Evolutionary conservation across 2,329 filamentous ascomycete species (phyloP).

Genomic region (Pseudocercospora cruenta): DNA sequence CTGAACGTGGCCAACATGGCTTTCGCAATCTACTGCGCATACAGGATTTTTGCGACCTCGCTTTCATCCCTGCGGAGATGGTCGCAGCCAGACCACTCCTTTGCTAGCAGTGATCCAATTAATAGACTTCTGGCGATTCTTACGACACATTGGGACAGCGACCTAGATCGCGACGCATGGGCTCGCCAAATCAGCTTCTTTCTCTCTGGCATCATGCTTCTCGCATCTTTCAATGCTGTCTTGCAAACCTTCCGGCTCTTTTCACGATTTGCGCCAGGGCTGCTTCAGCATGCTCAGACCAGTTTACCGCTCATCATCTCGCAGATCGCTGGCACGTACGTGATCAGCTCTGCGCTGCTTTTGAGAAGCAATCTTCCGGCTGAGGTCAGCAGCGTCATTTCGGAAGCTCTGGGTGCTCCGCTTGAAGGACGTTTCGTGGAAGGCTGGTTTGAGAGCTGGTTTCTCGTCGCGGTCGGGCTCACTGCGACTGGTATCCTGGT

Average conservation of each 20-base stretch:
- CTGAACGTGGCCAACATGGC: slow-evolving; percentile 65
- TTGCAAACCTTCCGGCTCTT: slow-evolving; percentile 86
- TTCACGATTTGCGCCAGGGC: slow-evolving; percentile 69
- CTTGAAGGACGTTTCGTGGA: slow-evolving; percentile 74
- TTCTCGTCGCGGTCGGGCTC: slow-evolving; percentile 67
- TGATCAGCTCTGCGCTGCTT: slow-evolving; percentile 77
- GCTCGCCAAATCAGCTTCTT: slow-evolving; percentile 83
- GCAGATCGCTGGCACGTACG: slow-evolving; percentile 82
- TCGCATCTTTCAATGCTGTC: slow-evolving; percentile 78
- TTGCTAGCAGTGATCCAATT: slow-evolving; percentile 77
- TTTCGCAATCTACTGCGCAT: slow-evolving; percentile 83
- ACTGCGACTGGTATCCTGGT: slow-evolving; percentile 76
- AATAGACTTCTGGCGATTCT: slow-evolving; percentile 80
- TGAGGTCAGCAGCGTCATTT: slow-evolving; percentile 76
- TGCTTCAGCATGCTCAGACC: slow-evolving; percentile 74
- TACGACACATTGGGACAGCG: slow-evolving; percentile 81
- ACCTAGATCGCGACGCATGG: slow-evolving; percentile 81
- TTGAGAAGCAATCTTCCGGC: slow-evolving; percentile 76
- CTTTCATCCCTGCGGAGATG: slow-evolving; percentile 68
- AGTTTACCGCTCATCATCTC: slow-evolving; percentile 79
- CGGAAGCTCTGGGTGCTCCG: slow-evolving; percentile 75
- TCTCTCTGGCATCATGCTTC: slow-evolving; percentile 78
- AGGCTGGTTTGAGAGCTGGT: slow-evolving; percentile 87
- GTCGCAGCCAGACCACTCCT: slow-evolving; percentile 50
- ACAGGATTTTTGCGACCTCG: slow-evolving; percentile 74